Evolutionary conservation across 208 protist genomes (phyloP).

Genomic region (Leishmania lainsoni): DNA sequence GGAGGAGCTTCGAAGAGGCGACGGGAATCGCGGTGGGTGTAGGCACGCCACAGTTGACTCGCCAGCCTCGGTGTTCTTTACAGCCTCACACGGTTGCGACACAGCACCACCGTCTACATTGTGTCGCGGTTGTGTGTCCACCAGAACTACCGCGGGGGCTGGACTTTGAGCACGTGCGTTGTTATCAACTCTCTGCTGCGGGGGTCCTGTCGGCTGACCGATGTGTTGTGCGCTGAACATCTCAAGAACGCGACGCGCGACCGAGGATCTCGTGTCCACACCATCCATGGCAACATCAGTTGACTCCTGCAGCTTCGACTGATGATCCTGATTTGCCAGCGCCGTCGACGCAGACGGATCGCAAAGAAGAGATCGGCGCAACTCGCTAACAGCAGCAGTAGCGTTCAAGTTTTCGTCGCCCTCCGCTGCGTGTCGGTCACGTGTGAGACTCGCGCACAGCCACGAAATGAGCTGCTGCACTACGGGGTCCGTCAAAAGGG

Average conservation of each 20-base stretch:
- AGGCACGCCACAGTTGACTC: not conserved
- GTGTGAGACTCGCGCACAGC: conserved; percentile 37
- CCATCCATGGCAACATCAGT: not conserved
- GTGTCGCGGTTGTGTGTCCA: not conserved
- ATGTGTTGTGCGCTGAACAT: conserved; percentile 4
- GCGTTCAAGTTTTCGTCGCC: not conserved
- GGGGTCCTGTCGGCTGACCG: not conserved
- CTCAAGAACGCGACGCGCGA: conserved; percentile 5
- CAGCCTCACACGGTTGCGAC: not conserved
- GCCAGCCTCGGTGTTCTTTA: not conserved
- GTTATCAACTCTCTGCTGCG: not conserved
- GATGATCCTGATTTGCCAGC: too few species aligned
- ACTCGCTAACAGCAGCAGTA: not conserved
- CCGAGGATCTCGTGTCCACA: not conserved
- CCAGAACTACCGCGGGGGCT: not conserved
- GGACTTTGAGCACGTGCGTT: not conserved
- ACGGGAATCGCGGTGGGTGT: not conserved
- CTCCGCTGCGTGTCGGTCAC: not conserved
- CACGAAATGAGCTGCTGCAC: conserved; percentile 44
- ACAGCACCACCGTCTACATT: not conserved
- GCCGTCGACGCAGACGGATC: not conserved
- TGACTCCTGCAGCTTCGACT: not conserved
- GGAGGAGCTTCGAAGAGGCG: not conserved
- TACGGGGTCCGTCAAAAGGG: conserved; percentile 7
- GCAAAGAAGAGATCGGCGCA: not conserved